Base-by-base conservation (phyloP, 2,329 filamentous ascomycete genomes). In the Cordyceps fumosorosea region DNA sequence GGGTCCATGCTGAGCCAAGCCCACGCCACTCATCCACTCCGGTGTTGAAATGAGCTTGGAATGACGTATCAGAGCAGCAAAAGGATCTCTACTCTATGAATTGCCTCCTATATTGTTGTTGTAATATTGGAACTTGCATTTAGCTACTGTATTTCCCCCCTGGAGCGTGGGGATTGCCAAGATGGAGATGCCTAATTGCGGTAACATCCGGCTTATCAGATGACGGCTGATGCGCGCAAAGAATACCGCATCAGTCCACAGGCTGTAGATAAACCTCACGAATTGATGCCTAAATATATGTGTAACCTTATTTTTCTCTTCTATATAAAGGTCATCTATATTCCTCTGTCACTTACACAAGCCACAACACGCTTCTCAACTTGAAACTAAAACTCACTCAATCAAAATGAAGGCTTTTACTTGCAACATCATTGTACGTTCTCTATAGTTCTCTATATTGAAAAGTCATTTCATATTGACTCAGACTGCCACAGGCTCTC, bases 151-250 rank as follows among this genome's bases (percentile, higher is more conserved):
- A 77, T 44, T 83, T 12, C 12, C 37, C 52, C 20, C 24, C 71
- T 6, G 85, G 75, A 6, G 82, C 84, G 67, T 37, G 84, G 3
- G 75, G 70, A 45, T 77, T 68, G 64, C 53, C 53, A 45, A 56
- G 40, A 24, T 45, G 53, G 53, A 44, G 53, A 5, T 56, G 11
- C 11, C 42, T 26, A 1, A 14, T 56, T 34, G n/a, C 16, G n/a
- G 54, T 48, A 56, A 56, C 42, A n/a, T 34, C 54, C 54, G 54
- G 29, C 11, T 56, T 56, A 56, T 56, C 42, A 34, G 42, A 47
- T 44, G 37, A 29, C 20, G 37, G 24, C n/a, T 32, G 53, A 45
- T 8, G 53, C 20, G 29, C 24, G 18, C 14, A 34, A 18, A 56
- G 37, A 29, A 32, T 12, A 3, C 6, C 24, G 32, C 34, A 11